Percentiles rank a stretch among this genome's conserved stretches.
Evolutionary conservation across 129 eudicot genomes (phyloP).

Genomic region (Pittosporum tobira): DNA sequence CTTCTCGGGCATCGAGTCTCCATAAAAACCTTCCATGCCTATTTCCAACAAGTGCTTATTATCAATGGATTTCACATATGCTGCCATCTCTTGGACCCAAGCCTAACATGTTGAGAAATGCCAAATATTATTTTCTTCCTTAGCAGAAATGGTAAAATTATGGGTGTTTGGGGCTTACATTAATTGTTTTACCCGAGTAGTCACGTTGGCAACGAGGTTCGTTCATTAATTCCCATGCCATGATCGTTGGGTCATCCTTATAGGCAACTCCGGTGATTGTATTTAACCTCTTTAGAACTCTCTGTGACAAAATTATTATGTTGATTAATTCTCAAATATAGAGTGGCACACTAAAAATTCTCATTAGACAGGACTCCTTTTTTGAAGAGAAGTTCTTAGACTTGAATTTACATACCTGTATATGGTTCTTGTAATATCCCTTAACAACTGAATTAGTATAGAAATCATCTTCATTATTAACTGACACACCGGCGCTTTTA

Average conservation of each 20-base stretch:
- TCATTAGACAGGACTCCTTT: too few relatives aligned
- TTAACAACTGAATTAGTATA: slow-evolving; percentile 33
- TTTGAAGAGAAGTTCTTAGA: neutral
- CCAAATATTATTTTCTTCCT: too few relatives aligned
- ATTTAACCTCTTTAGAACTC: slow-evolving; percentile 47
- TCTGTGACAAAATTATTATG: slow-evolving; percentile 30
- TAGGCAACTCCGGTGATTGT: slow-evolving; percentile 43
- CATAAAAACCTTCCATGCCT: slow-evolving; percentile 80
- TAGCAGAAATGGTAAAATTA: neutral
- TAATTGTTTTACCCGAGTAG: slow-evolving; percentile 50
- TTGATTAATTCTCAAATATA: too few relatives aligned
- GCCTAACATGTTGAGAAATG: slow-evolving; percentile 12
- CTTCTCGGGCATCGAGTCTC: slow-evolving; percentile 51
- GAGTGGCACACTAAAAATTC: too few relatives aligned
- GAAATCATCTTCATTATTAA: slow-evolving; percentile 39
- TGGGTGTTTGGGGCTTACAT: slow-evolving; percentile 19
- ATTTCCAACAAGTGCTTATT: slow-evolving; percentile 45
- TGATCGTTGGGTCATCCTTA: too few relatives aligned
- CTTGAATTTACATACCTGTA: slow-evolving; percentile 20
- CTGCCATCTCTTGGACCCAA: slow-evolving; percentile 77
- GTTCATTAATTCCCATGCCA: slow-evolving; percentile 78
- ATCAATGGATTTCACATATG: slow-evolving; percentile 46
- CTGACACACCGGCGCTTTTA: slow-evolving; percentile 32
- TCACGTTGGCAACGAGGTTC: slow-evolving; percentile 67
- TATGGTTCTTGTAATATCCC: slow-evolving; percentile 48